Conservation (phyloP, 768 basidiomycete genomes). For the Lactifluus pinguis region DNA sequence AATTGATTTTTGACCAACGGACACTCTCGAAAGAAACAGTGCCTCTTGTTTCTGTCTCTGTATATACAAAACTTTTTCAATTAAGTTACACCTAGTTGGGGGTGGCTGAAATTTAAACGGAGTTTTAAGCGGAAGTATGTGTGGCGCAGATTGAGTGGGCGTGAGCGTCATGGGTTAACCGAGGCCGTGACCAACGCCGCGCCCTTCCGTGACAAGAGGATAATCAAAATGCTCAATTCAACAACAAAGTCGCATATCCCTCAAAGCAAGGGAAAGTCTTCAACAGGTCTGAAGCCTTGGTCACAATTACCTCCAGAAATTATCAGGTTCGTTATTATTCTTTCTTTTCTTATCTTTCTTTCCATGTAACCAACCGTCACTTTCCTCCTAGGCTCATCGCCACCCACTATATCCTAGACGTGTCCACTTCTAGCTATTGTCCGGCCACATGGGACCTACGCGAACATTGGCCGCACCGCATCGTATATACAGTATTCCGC, state of each 20-base stretch:
- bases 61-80: not conserved
- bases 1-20: no score
- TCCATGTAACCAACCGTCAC: not conserved
- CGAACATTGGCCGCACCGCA: constrained; percentile 51
- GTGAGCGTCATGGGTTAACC: constrained; percentile 13
- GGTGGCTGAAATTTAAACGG: constrained; percentile 17
- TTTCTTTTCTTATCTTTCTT: not conserved
- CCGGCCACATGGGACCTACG: constrained; percentile 42
- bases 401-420: constrained; percentile 49
- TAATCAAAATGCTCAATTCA: constrained; percentile 24
- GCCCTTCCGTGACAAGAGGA: constrained; percentile 23
- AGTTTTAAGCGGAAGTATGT: not conserved
- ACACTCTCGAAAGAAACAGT: no score
- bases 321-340: constrained; percentile 33
- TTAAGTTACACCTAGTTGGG: no score
- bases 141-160: not conserved
- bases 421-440: constrained; percentile 34
- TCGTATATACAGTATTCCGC: constrained; percentile 54
- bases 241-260: constrained; percentile 2
- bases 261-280: constrained; percentile 42
- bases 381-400: constrained; percentile 40
- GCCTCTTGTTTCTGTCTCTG: not conserved
- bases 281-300: constrained; percentile 49
- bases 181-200: constrained; percentile 20
- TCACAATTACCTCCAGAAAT: constrained; percentile 53